These are phyloP conservation scores for Eucalyptus pauciflora DNA, from an alignment of 345 rosid species.

Conservation along the genomic window DNA sequence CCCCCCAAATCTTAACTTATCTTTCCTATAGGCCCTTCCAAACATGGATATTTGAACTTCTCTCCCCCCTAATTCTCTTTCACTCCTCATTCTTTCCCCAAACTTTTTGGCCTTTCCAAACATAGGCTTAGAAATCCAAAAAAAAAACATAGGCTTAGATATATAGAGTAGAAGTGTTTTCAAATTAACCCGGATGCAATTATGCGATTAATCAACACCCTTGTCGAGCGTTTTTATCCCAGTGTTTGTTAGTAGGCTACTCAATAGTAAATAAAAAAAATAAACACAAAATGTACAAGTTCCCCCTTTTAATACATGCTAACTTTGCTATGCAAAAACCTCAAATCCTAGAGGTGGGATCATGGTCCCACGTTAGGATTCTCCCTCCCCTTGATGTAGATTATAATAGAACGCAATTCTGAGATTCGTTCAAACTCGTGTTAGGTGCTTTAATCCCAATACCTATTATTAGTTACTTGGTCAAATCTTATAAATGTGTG, in stretches of 20 bases:
- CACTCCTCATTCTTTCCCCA: not conserved
- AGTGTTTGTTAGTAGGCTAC: not conserved
- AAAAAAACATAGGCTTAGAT: not conserved
- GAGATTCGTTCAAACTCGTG: not conserved
- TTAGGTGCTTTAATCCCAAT: not conserved
- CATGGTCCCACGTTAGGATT: not conserved
- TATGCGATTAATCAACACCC: not conserved
- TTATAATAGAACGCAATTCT: fast-evolving
- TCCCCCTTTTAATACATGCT: not conserved
- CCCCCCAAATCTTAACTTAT: not conserved
- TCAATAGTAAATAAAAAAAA: not conserved
- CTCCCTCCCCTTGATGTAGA: not conserved
- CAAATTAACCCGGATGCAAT: not conserved
- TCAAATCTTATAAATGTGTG: not conserved
- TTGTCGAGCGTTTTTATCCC: not conserved
- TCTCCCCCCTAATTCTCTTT: not conserved
- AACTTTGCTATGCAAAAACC: not conserved
- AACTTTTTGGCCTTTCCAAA: not conserved
- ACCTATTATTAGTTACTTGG: not conserved
- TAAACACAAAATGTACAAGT: not conserved
- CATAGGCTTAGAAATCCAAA: not conserved
- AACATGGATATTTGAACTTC: not conserved
- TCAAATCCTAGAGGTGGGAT: not conserved
- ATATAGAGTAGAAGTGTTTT: not conserved
- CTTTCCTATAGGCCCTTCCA: not conserved